phyloP scores from a whole-genome alignment of 78 protist species.

The Tieghemostelium lacteum region DNA sequence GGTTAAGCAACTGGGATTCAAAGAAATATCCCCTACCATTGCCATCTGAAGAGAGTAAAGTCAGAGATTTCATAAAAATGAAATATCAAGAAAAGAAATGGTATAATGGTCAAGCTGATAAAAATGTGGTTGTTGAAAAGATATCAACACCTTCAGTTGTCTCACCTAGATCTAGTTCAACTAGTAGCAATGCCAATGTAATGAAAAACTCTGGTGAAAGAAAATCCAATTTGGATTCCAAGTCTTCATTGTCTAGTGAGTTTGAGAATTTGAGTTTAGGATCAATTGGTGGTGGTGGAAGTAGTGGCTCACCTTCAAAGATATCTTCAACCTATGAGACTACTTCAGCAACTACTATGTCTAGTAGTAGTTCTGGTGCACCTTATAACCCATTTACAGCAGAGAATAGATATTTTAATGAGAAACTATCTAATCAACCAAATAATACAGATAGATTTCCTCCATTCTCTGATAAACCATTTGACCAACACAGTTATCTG shows the following conservation, averaged over 20 bases:
- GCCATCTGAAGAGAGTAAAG: slow-evolving; percentile 54
- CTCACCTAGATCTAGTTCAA: not conserved
- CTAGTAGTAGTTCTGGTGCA: not conserved
- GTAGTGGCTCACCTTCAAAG: not conserved
- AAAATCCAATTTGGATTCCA: slow-evolving; percentile 15
- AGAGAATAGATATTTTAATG: slow-evolving; percentile 46
- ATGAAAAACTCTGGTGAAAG: slow-evolving; percentile 35
- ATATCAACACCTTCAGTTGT: slow-evolving; percentile 22
- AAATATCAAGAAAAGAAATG: slow-evolving; percentile 72
- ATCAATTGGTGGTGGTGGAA: not conserved
- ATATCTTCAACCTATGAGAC: not conserved
- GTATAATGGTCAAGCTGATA: not conserved
- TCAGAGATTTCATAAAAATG: slow-evolving; percentile 58
- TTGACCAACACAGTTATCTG: slow-evolving; percentile 53
- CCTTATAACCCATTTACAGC: slow-evolving; percentile 70
- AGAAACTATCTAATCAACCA: not conserved
- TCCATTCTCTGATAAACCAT: slow-evolving; percentile 49
- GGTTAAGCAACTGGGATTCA: slow-evolving; percentile 36
- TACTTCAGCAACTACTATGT: not conserved
- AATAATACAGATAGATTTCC: not conserved
- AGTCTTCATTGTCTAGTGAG: slow-evolving; percentile 28
- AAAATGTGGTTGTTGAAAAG: not conserved
- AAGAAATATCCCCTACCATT: slow-evolving; percentile 31
- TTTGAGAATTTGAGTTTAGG: slow-evolving; percentile 30
- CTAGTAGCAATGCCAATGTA: not conserved